Conservation (phyloP, 208 protist genomes). For the Trypanosoma melophagium region DNA sequence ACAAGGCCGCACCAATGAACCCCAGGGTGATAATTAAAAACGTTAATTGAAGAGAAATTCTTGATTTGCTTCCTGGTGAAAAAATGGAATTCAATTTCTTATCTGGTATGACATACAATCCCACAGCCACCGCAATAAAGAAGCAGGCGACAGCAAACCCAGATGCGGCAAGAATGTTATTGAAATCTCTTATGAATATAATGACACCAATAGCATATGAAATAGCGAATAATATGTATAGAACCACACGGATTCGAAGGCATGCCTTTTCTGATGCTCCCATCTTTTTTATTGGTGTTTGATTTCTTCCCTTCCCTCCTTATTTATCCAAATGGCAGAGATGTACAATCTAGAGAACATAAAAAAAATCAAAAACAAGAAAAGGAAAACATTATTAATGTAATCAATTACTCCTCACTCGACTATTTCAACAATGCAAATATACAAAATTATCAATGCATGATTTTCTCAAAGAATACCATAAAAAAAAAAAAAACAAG, state of each 20-base stretch:
- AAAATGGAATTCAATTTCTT: slow-evolving; percentile 49
- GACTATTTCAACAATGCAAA: no score
- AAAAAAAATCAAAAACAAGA: no score
- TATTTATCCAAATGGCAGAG: no score
- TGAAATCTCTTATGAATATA: slow-evolving; percentile 47
- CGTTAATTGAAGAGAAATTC: slow-evolving; percentile 42
- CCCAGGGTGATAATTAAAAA: slow-evolving; percentile 37
- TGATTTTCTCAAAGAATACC: no score
- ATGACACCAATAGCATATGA: slow-evolving; percentile 45
- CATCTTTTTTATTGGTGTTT: slow-evolving; percentile 14
- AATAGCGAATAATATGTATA: slow-evolving; percentile 52
- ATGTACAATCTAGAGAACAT: no score
- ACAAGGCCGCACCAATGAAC: slow-evolving; percentile 50
- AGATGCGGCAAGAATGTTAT: slow-evolving; percentile 66
- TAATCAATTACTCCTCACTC: no score
- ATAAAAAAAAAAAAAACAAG: no score
- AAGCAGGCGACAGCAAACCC: slow-evolving; percentile 50
- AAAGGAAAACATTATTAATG: no score
- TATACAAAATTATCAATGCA: no score
- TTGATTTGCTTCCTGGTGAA: slow-evolving; percentile 35
- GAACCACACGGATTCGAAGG: slow-evolving; percentile 23
- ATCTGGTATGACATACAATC: slow-evolving; percentile 33
- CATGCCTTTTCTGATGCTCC: slow-evolving; percentile 16
- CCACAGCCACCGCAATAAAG: slow-evolving; percentile 47
- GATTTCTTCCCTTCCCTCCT: background rate